Percentiles rank a stretch among this genome's conserved stretches.
These are phyloP conservation scores for Mycena amicta DNA, from an alignment of 768 basidiomycete genomes.

Conservation along the genomic window DNA sequence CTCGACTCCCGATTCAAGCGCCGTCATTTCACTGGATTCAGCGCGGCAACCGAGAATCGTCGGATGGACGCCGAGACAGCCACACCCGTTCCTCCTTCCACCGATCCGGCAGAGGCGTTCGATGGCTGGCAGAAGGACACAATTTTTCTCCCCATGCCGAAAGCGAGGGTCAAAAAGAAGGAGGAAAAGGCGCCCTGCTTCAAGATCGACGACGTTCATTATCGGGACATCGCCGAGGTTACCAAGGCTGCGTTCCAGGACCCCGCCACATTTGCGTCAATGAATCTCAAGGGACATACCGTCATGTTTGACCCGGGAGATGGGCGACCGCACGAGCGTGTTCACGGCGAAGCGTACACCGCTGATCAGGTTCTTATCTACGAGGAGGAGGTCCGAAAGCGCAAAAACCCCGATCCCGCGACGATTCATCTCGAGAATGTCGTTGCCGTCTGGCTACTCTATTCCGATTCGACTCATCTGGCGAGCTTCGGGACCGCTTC, in stretches of 20 bases:
- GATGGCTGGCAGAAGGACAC: not conserved
- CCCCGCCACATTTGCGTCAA: not conserved
- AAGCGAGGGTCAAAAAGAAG: not conserved
- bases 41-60: not conserved
- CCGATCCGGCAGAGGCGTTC: not conserved
- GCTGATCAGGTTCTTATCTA: not conserved
- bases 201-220: conserved; percentile 18
- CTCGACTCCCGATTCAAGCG: not conserved
- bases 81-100: too few relatives aligned
- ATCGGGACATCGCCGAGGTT: conserved; percentile 15
- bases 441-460: conserved; percentile 16
- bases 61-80: not conserved
- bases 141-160: not conserved
- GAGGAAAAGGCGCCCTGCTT: conserved; percentile 24
- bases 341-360: conserved; percentile 3
- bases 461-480: conserved; percentile 23
- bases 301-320: conserved; percentile 11
- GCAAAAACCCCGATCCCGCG: not conserved
- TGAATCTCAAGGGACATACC: conserved; percentile 11
- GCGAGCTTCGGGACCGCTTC: conserved; percentile 19
- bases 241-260: conserved; percentile 11
- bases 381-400: conserved; percentile 1
- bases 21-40: not conserved
- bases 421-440: not conserved
- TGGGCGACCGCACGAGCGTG: not conserved